phyloP scores from a whole-genome alignment of 768 basidiomycete species.

The Hysterangium stoloniferum region DNA sequence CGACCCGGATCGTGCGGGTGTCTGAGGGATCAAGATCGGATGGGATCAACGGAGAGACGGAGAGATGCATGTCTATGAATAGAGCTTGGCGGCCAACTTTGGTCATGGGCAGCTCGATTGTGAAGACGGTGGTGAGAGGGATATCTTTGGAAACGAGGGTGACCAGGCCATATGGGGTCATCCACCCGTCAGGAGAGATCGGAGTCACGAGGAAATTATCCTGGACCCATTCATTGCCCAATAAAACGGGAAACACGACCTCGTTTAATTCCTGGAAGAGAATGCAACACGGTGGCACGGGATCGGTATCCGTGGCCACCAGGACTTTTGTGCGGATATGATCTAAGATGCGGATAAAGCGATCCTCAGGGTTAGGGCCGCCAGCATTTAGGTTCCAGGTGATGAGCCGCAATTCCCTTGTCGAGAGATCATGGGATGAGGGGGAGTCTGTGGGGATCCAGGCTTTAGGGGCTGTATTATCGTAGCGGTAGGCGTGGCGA shows the following conservation, averaged over 20 bases:
- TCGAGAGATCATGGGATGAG: not conserved
- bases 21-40: slow-evolving; percentile 6
- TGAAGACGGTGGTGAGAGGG: slow-evolving; percentile 39
- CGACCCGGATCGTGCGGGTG: slow-evolving; percentile 40
- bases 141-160: slow-evolving; percentile 58
- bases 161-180: slow-evolving; percentile 55
- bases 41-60: slow-evolving; percentile 22
- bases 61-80: slow-evolving; percentile 47
- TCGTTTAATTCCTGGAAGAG: slow-evolving; percentile 61
- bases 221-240: slow-evolving; percentile 56
- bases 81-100: slow-evolving; percentile 47
- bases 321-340: slow-evolving; percentile 51
- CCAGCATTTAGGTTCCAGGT: slow-evolving; percentile 68
- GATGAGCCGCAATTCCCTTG: slow-evolving; percentile 28
- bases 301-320: slow-evolving; percentile 28
- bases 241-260: slow-evolving; percentile 38
- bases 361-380: slow-evolving; percentile 28
- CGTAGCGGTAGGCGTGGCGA: too few relatives aligned
- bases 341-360: slow-evolving; percentile 41
- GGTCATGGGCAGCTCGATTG: slow-evolving; percentile 47
- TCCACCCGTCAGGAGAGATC: slow-evolving; percentile 48
- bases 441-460: not conserved
- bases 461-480: too few relatives aligned
- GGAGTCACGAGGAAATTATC: slow-evolving; percentile 54
- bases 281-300: slow-evolving; percentile 52